Conservation (phyloP, 352 stramenopile genomes). For the Phytophthora syringae region DNA sequence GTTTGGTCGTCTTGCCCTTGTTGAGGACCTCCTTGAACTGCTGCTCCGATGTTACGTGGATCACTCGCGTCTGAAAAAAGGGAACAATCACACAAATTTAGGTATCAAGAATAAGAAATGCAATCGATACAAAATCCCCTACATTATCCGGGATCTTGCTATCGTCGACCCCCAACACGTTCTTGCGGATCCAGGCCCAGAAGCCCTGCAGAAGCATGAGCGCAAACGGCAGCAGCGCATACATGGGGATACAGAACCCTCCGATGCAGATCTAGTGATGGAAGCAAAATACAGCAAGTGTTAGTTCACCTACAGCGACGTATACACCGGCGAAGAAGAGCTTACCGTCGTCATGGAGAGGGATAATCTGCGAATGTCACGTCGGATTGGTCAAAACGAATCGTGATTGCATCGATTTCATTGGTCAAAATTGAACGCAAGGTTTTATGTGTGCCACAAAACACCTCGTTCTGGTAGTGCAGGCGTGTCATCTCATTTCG, state of each 20-base stretch:
- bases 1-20: slow-evolving; percentile 74
- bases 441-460: slow-evolving; percentile 5
- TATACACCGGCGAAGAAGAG: neutral
- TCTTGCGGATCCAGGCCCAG: slow-evolving; percentile 78
- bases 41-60: slow-evolving; percentile 72
- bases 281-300: slow-evolving; percentile 25
- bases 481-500: slow-evolving; percentile 11
- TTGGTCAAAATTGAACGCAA: neutral
- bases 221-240: slow-evolving; percentile 74
- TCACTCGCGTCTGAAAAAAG: slow-evolving; percentile 55
- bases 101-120: neutral
- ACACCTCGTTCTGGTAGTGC: slow-evolving; percentile 28
- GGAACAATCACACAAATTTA: neutral
- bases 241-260: slow-evolving; percentile 79
- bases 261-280: slow-evolving; percentile 78
- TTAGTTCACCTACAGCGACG: neutral
- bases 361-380: too few relatives aligned
- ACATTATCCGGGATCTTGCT: slow-evolving; percentile 58
- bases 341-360: slow-evolving; percentile 48
- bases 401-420: too few relatives aligned
- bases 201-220: slow-evolving; percentile 71
- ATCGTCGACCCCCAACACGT: slow-evolving; percentile 64
- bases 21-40: slow-evolving; percentile 78
- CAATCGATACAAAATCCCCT: slow-evolving; percentile 13
- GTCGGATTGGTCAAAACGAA: too few relatives aligned